Percentiles rank a stretch among this genome's conserved stretches.
These are phyloP conservation scores for Ogataea saltuana DNA, from an alignment of 805 yeast species.

Conservation along the genomic window DNA sequence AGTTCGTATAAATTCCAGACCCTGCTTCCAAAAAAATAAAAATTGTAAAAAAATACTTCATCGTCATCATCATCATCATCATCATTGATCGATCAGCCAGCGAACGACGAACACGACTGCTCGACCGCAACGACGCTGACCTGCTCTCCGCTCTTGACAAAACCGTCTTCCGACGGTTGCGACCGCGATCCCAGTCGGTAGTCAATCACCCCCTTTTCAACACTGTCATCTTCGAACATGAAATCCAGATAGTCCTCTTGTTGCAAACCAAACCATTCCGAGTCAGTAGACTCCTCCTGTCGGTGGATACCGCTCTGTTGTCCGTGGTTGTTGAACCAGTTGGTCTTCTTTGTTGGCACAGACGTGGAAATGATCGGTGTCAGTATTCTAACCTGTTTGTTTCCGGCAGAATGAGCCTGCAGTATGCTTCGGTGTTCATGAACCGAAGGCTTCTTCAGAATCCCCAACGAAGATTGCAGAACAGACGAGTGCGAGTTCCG, in stretches of 20 bases:
- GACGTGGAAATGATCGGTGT: slow-evolving; percentile 36
- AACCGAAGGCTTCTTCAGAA: slow-evolving; percentile 21
- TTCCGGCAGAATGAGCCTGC: slow-evolving; percentile 14
- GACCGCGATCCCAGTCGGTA: slow-evolving; percentile 5
- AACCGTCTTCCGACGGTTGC: too few species aligned
- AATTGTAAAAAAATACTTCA: too few species aligned
- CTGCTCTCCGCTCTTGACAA: slow-evolving; percentile 1
- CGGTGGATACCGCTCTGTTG: too few species aligned
- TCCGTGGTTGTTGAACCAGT: slow-evolving; percentile 32
- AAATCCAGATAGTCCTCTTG: slow-evolving; percentile 18
- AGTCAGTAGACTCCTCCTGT: slow-evolving; percentile 3
- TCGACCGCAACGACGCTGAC: slow-evolving; percentile 13
- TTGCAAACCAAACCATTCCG: slow-evolving; percentile 11
- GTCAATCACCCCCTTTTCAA: slow-evolving; percentile 6
- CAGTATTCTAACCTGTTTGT: slow-evolving; percentile 24
- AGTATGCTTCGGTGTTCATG: slow-evolving; percentile 1
- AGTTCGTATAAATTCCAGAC: too few species aligned
- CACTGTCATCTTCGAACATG: slow-evolving; percentile 22
- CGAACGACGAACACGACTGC: too few species aligned
- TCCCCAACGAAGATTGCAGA: slow-evolving; percentile 18
- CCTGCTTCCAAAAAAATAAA: too few species aligned
- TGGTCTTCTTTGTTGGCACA: slow-evolving; percentile 37
- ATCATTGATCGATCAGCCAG: too few species aligned
- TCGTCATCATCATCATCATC: too few species aligned
- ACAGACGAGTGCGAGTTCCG: slow-evolving; percentile 37